Evolutionary conservation across 129 eudicot species (phyloP), one percentile per base, ranked within the genome.

Genomic region (Ambrosia trifida): DNA sequence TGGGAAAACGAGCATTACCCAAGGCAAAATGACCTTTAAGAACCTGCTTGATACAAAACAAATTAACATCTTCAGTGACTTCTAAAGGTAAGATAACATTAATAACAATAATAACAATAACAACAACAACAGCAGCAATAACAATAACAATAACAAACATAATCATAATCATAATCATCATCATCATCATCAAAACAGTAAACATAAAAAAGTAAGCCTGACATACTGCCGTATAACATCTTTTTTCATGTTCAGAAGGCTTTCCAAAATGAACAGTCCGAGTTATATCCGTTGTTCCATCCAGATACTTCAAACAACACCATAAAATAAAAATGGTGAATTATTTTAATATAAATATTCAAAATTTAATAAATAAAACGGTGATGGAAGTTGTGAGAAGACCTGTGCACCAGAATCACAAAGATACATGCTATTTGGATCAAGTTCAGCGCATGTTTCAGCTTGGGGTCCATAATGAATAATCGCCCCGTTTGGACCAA

Each of bases 361-460:
- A 46, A 65, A 18, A 70, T 17, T 60, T 41, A 35, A 51, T 8
- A 2, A 53, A 56, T 8, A 50, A 65, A 30, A 3, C n/a, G 4
- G 11, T 10, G 16, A 75, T 20, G 1, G 16, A 2, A 65, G 75
- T 17, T 49, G 52, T 36, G 50, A 49, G 44, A 76, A 68, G 63
- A 94, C 98, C 98, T 94, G 99, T 47, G 93, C 99, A 72, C 99
- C 99, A 11, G 97, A 90, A 72, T 94, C 99, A 73, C 81, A 87
- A 43, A 94, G 86, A 74, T 94, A 94, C 79, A 94, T 89, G 77
- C 80, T 67, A 66, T 90, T 85, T 47, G 99, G 99, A 75, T 86
- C 89, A 70, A 90, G 88, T 79, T 94, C 99, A 4, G 99, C 83
- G 58, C 97, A 94, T 20, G 91, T 87, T 82, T 94, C 66, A 13